These are phyloP conservation scores for Kitagawia praeruptora DNA, from an alignment of 129 eudicot species.

Conservation along the genomic window DNA sequence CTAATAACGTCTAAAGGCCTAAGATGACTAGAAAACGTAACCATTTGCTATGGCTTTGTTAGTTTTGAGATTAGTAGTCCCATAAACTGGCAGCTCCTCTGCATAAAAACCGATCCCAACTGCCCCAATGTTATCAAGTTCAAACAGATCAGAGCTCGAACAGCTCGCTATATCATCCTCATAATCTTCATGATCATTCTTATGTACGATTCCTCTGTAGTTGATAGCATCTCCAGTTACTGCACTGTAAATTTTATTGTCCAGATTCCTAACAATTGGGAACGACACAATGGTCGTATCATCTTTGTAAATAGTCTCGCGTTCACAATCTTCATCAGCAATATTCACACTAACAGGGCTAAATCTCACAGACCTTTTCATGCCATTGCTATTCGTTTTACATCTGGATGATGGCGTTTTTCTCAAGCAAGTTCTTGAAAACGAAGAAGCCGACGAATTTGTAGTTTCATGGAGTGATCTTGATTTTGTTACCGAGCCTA, in stretches of 20 bases:
- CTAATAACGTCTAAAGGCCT: not conserved
- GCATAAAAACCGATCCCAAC: slow-evolving; percentile 29
- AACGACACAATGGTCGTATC: slow-evolving; percentile 16
- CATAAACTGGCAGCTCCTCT: slow-evolving; percentile 77
- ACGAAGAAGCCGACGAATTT: slow-evolving; percentile 28
- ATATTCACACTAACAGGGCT: slow-evolving; percentile 41
- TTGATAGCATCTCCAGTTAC: slow-evolving; percentile 7
- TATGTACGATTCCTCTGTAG: slow-evolving; percentile 13
- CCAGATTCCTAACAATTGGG: slow-evolving; percentile 30
- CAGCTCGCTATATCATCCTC: slow-evolving; percentile 41
- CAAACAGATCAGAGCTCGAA: slow-evolving; percentile 82
- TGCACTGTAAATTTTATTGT: slow-evolving; percentile 18
- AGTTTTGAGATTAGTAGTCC: slow-evolving; percentile 55
- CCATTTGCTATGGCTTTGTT: slow-evolving; percentile 34
- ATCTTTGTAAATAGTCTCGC: slow-evolving; percentile 20
- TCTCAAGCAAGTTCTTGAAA: slow-evolving; percentile 62
- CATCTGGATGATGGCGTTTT: slow-evolving; percentile 13
- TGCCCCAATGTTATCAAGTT: slow-evolving; percentile 51
- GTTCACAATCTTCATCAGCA: slow-evolving; percentile 28
- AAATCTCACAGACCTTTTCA: slow-evolving; percentile 66
- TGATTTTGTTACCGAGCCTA: slow-evolving; percentile 44
- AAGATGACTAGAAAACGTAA: slow-evolving; percentile 17
- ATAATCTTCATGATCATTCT: slow-evolving; percentile 22
- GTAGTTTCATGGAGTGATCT: slow-evolving; percentile 48
- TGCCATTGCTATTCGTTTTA: slow-evolving; percentile 17